Conservation (phyloP, 23 red algal species). For the Gracilariopsis chorda region DNA sequence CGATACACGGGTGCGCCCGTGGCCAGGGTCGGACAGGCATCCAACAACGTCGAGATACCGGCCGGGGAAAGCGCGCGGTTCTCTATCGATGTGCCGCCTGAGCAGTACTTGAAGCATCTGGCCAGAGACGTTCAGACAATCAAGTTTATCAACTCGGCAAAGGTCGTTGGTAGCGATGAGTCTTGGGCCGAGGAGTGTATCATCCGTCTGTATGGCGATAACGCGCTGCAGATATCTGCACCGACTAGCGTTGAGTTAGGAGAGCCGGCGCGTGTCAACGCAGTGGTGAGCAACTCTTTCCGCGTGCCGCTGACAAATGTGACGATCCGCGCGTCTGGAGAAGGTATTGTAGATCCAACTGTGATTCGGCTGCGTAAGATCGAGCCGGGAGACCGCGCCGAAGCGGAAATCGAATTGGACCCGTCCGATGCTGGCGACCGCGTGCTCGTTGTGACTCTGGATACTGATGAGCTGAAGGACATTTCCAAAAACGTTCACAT, state of each 20-base stretch:
- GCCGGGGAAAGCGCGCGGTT: not conserved
- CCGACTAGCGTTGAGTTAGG: not conserved
- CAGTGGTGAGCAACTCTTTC: not conserved
- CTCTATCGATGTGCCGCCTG: not conserved
- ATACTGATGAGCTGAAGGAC: constrained; percentile 24
- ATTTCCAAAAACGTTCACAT: constrained; percentile 1
- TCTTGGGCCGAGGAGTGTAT: constrained; percentile 3
- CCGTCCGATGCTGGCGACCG: not conserved
- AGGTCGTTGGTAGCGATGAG: not conserved
- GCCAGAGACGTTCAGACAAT: not conserved
- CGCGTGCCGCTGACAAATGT: not conserved
- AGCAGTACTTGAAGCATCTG: not conserved
- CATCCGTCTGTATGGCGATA: not conserved
- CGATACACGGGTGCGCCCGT: not conserved
- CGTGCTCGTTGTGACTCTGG: not conserved
- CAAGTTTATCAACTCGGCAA: not conserved
- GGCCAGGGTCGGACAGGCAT: not conserved
- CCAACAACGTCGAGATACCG: not conserved
- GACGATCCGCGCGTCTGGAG: not conserved
- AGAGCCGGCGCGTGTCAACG: not conserved
- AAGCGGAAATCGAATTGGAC: not conserved
- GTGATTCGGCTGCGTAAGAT: not conserved
- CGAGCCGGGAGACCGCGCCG: not conserved
- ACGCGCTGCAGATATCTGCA: not conserved
- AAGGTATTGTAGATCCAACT: not conserved